A percentile compares a stretch with the other conserved stretches of the same genome.
Evolutionary conservation across 1,284 basidiomycete genomes (phyloP).

Genomic region (Cryptococcus maquisensis): DNA sequence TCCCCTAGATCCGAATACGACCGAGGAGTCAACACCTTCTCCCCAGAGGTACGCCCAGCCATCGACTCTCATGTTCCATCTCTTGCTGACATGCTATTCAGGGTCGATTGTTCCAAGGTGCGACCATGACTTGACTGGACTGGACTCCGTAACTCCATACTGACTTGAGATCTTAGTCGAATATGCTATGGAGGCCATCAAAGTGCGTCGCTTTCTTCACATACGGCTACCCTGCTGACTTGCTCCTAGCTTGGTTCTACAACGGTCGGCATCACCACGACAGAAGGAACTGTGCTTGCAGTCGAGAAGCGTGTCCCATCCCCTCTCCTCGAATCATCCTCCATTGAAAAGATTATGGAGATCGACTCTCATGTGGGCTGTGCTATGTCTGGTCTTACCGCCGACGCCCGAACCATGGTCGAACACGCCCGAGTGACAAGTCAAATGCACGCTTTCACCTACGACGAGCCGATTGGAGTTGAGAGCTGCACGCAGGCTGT

Average conservation of each 20-base stretch:
- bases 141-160: not conserved
- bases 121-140: conserved; percentile 1
- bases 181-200: conserved; percentile 98
- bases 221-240: not conserved
- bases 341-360: conserved; percentile 99
- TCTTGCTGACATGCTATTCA: conserved; percentile 19
- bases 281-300: conserved; percentile 84
- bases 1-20: conserved; percentile 55
- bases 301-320: conserved; percentile 99
- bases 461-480: conserved; percentile 94
- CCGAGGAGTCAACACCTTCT: conserved; percentile 98
- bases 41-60: conserved; percentile 66
- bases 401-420: conserved; percentile 98
- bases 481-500: conserved; percentile 97
- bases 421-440: conserved; percentile 98
- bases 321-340: conserved; percentile 86
- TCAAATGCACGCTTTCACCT: conserved; percentile 95
- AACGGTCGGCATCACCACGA: conserved; percentile 85
- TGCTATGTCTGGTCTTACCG: conserved; percentile 96
- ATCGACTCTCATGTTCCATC: not conserved
- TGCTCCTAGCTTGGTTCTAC: conserved; percentile 82
- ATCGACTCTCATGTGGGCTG: conserved; percentile 95
- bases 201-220: conserved; percentile 55
- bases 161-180: conserved; percentile 62
- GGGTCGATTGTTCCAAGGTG: conserved; percentile 54